These are phyloP conservation scores for Nicotiana otophora DNA, from an alignment of 257 asterid genomes.

Conservation along the genomic window DNA sequence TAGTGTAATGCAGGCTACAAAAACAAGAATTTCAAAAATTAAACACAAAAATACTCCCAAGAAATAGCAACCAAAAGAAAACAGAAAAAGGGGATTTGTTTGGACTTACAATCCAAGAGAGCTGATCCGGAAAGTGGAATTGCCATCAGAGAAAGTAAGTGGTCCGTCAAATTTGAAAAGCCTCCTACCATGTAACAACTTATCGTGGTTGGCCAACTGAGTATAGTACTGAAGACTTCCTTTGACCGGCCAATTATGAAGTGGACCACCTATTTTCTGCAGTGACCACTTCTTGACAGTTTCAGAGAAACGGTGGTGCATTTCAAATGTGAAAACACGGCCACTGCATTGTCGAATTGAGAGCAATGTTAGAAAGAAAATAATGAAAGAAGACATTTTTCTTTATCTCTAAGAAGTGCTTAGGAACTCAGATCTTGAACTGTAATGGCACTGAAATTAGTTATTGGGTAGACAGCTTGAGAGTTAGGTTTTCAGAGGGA, in stretches of 20 bases:
- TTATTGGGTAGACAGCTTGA: neutral
- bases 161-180: slow-evolving; percentile 32
- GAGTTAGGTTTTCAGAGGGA: slow-evolving; percentile 2
- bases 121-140: slow-evolving; percentile 56
- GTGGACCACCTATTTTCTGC: slow-evolving; percentile 21
- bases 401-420: neutral
- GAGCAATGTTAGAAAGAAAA: slow-evolving; percentile 21
- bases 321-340: slow-evolving; percentile 54
- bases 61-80: neutral
- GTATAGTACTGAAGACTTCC: slow-evolving; percentile 54
- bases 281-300: slow-evolving; percentile 53
- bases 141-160: slow-evolving; percentile 69
- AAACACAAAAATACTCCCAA: slow-evolving; percentile 2
- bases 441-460: slow-evolving; percentile 7
- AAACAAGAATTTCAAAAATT: slow-evolving; percentile 8
- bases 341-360: slow-evolving; percentile 27
- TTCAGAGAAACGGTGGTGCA: slow-evolving; percentile 85
- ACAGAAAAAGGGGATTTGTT: neutral
- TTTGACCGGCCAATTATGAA: slow-evolving; percentile 45
- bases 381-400: slow-evolving; percentile 37
- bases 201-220: slow-evolving; percentile 52
- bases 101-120: slow-evolving; percentile 70
- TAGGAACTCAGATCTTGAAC: slow-evolving; percentile 8
- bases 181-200: slow-evolving; percentile 37
- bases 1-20: slow-evolving; percentile 73